Evolutionary conservation across 192 early-diverging fungal species (phyloP), one percentile per base, ranked within the genome.

Genomic region (Entophlyctis luteolus): DNA sequence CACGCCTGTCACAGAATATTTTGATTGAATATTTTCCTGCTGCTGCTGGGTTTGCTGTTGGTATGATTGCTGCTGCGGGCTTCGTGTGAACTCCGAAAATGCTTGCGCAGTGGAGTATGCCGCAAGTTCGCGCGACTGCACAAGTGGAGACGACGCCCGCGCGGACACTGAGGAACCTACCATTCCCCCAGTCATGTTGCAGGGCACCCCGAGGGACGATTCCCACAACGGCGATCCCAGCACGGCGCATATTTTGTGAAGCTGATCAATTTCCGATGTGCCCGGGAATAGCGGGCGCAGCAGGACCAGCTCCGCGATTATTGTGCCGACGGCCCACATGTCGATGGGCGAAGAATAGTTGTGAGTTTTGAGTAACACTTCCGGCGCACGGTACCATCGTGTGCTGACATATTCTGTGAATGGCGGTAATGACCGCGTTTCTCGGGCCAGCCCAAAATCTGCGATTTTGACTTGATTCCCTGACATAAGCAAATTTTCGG

Each of bases 341-440:
- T 99, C 97, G 25, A 99, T 93, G 5, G 93, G 92, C 29, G 86
- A 90, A 16, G 91, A 90, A 67, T 99, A 99, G 32, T 75, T 79
- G 0, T 84, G 81, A 14, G 89, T 91, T 32, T 87, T 81, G 28
- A 99, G 79, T 28, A 98, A 73, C 12, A 99, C 87, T 77, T 99
- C 96, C 42, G 96, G 96, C 3, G 96, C 93, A 10, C 96, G 84
- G 72, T 79, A 93, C 96, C 96, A 99, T 67, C 96, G 84, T 8
- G 96, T 99, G 78, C 90, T 92, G 59, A 99, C 94, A 77, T 99
- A 99, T 67, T 94, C 92, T 23, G 96, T 98, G 63, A 93, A 93
- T 37, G 96, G 95, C 2, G 91, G 89, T 39, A 86, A 82, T 71
- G 85, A 89, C 59, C 93, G 87, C 56, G 94, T 86, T 70, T 97